Conservation (phyloP, 192 early-diverging fungal genomes). For the Podila epigama region DNA sequence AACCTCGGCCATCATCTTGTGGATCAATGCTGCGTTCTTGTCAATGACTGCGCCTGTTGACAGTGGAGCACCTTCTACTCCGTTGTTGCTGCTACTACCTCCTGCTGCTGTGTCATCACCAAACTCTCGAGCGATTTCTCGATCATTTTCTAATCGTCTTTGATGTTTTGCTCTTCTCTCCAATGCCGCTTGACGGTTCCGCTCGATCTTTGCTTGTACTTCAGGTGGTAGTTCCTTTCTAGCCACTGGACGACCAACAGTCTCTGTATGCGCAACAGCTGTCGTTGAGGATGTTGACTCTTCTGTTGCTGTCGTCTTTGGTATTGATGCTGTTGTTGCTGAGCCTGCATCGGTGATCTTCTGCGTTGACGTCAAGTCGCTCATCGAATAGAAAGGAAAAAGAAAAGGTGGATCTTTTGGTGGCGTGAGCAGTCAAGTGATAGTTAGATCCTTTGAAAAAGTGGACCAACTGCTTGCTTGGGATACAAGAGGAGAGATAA, state of each 20-base stretch:
- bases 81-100: too few species aligned
- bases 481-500: too few species aligned
- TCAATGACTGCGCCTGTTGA: slow-evolving; percentile 9
- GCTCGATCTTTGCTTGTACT: slow-evolving; percentile 40
- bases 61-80: not conserved
- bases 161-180: slow-evolving; percentile 28
- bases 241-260: slow-evolving; percentile 26
- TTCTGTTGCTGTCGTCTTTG: not conserved
- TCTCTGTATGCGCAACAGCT: slow-evolving; percentile 21
- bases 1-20: slow-evolving; percentile 26
- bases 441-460: too few species aligned
- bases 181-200: slow-evolving; percentile 29
- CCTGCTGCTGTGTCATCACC: not conserved
- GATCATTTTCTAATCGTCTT: slow-evolving; percentile 13
- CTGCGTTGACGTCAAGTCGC: too few species aligned
- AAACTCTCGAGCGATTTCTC: slow-evolving; percentile 20
- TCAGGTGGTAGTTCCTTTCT: slow-evolving; percentile 25
- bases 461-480: too few species aligned
- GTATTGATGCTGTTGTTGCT: too few species aligned
- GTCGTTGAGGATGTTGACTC: not conserved
- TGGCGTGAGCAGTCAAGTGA: not conserved
- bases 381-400: not conserved
- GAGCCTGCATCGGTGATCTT: too few species aligned
- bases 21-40: slow-evolving; percentile 9
- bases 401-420: not conserved